These are phyloP conservation scores for Ophiocordyceps camponoti-leonardi DNA, from an alignment of 2,329 filamentous ascomycete species.

Conservation along the genomic window DNA sequence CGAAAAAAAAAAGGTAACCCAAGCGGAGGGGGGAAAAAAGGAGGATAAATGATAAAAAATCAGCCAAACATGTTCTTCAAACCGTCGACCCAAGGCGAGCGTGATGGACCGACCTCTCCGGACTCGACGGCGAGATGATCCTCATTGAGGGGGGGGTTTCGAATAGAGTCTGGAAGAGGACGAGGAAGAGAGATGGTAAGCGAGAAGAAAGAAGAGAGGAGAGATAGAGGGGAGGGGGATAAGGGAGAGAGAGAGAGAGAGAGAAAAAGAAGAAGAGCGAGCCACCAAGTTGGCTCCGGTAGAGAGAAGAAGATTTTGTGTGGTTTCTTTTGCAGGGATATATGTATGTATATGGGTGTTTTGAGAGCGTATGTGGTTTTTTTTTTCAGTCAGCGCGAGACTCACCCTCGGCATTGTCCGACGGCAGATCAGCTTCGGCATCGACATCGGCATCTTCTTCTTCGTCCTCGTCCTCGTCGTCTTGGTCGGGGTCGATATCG, in stretches of 20 bases:
- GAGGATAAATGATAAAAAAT: conserved; percentile 1
- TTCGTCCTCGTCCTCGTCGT: conserved; percentile 8
- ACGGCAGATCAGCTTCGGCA: conserved; percentile 1
- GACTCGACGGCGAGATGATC: conserved; percentile 1
- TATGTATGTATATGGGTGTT: no score
- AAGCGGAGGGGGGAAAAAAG: no score
- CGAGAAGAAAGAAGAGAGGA: background rate
- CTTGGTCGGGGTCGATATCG: background rate
- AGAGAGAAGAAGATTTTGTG: no score
- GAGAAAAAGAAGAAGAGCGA: background rate
- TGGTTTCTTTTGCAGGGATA: background rate
- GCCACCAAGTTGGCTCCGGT: background rate
- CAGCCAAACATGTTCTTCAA: conserved; percentile 11
- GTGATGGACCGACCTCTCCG: conserved; percentile 11
- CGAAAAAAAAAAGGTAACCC: no score
- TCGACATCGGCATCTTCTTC: conserved; percentile 9
- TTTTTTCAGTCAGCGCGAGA: background rate
- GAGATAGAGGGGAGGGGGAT: no score
- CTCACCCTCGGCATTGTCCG: conserved; percentile 1
- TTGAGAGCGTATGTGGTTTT: background rate
- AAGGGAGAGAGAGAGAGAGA: background rate
- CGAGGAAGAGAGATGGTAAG: background rate
- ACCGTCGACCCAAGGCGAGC: conserved; percentile 6
- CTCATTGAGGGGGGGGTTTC: background rate
- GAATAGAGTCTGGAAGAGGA: background rate